A percentile compares a stretch with the other conserved stretches of the same genome.
Evolutionary conservation across 2,329 filamentous ascomycete genomes (phyloP).

Genomic region (Stemphylium lycopersici): DNA sequence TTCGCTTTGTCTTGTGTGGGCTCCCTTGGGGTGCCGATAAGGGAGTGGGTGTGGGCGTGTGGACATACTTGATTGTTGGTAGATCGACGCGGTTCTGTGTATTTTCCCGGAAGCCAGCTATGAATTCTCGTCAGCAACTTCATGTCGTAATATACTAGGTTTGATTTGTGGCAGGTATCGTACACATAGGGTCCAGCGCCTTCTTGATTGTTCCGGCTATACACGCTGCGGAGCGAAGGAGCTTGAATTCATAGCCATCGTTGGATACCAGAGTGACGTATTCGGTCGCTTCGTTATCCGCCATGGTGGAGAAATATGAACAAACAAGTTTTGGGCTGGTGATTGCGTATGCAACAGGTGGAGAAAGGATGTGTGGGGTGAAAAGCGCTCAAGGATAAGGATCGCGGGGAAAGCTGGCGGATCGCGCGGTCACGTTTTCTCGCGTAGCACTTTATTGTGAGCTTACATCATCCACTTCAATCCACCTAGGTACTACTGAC

Average conservation of each 20-base stretch:
- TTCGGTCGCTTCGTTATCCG: conserved; percentile 55
- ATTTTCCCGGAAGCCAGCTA: conserved; percentile 70
- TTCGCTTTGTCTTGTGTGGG: background rate
- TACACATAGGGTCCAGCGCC: conserved; percentile 75
- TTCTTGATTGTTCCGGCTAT: conserved; percentile 74
- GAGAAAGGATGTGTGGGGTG: background rate
- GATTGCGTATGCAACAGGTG: background rate
- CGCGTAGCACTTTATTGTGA: conserved; percentile 17
- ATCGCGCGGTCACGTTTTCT: conserved; percentile 36
- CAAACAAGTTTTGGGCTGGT: too few species aligned
- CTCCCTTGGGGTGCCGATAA: background rate
- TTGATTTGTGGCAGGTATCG: conserved; percentile 22
- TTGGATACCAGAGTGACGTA: conserved; percentile 79
- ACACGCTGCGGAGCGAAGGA: conserved; percentile 72
- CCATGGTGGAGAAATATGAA: conserved; percentile 23
- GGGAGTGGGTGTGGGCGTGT: background rate
- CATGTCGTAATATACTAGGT: background rate
- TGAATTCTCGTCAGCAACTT: conserved; percentile 4
- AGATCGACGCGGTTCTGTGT: conserved; percentile 69
- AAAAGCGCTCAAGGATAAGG: background rate
- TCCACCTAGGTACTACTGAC: background rate
- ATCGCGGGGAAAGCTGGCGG: conserved; percentile 18
- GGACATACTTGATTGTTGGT: conserved; percentile 72
- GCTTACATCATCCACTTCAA: background rate
- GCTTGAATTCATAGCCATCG: conserved; percentile 78